phyloP scores from a whole-genome alignment of 2,329 filamentous ascomycete species.

The Huntiella savannae region DNA sequence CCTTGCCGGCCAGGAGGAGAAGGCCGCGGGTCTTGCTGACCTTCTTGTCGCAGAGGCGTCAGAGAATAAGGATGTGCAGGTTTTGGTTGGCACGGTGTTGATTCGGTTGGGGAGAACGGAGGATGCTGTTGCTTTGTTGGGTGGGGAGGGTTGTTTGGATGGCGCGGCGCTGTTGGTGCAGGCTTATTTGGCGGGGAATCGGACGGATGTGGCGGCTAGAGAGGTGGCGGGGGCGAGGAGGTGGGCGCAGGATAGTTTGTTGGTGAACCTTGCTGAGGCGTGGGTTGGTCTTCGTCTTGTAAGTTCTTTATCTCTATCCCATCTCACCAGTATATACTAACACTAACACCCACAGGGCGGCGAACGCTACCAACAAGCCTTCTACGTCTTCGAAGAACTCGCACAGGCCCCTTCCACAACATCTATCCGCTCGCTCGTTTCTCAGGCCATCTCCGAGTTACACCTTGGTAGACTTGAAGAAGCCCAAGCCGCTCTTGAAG shows the following conservation, averaged over 20 bases:
- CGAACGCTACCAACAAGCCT: conserved; percentile 88
- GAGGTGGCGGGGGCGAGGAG: conserved; percentile 71
- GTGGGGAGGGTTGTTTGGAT: conserved; percentile 63
- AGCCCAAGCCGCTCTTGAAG: conserved; percentile 67
- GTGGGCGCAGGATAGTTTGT: conserved; percentile 86
- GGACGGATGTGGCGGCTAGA: conserved; percentile 75
- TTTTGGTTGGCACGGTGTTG: conserved; percentile 64
- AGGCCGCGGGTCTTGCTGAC: conserved; percentile 44
- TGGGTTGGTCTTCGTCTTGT: conserved; percentile 85
- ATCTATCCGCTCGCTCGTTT: conserved; percentile 55
- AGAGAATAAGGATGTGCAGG: conserved; percentile 65
- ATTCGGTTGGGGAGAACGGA: conserved; percentile 67
- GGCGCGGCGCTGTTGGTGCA: conserved; percentile 78
- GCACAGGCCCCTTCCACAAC: conserved; percentile 71
- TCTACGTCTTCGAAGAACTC: conserved; percentile 94
- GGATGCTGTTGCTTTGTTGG: conserved; percentile 61
- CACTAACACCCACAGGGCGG: conserved; percentile 45
- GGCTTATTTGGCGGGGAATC: conserved; percentile 81
- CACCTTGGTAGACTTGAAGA: conserved; percentile 79
- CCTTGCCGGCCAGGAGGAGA: conserved; percentile 36
- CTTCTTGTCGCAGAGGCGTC: conserved; percentile 45
- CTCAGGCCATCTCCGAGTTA: conserved; percentile 78
- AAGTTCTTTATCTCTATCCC: conserved; percentile 18
- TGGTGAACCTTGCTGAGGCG: conserved; percentile 86
- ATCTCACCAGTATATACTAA: not conserved